These are phyloP conservation scores for Chrysosporium keratinophilum DNA, from an alignment of 2,329 filamentous ascomycete species.

Conservation along the genomic window DNA sequence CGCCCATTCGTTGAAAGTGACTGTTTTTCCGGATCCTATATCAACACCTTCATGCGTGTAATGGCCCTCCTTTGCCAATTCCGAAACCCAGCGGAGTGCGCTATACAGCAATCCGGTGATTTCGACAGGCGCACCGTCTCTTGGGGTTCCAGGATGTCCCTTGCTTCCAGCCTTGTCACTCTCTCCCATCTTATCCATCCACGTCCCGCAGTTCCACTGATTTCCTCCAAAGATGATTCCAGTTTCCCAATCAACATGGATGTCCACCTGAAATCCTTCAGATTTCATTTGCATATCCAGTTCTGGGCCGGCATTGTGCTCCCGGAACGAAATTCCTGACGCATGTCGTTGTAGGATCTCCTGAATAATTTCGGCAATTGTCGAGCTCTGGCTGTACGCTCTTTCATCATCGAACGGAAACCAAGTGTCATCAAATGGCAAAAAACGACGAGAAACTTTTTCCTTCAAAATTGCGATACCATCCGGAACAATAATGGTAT, in stretches of 20 bases:
- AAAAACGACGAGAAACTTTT: slow-evolving; percentile 70
- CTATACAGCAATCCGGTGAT: slow-evolving; percentile 92
- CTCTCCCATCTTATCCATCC: slow-evolving; percentile 99
- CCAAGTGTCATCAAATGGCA: slow-evolving; percentile 94
- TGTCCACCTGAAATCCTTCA: slow-evolving; percentile 83
- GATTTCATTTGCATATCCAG: slow-evolving; percentile 90
- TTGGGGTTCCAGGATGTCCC: slow-evolving; percentile 88
- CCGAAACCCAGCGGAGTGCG: slow-evolving; percentile 66
- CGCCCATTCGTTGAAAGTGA: slow-evolving; percentile 73
- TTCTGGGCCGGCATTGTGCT: slow-evolving; percentile 81
- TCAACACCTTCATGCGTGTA: slow-evolving; percentile 67
- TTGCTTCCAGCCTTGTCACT: slow-evolving; percentile 83
- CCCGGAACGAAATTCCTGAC: slow-evolving; percentile 77
- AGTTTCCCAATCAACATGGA: slow-evolving; percentile 81
- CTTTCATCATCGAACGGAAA: slow-evolving; percentile 70
- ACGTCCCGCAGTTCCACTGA: slow-evolving; percentile 90
- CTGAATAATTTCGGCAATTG: slow-evolving; percentile 80
- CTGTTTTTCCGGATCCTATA: slow-evolving; percentile 48
- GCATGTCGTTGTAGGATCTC: slow-evolving; percentile 90
- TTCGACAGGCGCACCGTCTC: slow-evolving; percentile 89
- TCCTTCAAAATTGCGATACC: slow-evolving; percentile 64
- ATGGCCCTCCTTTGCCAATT: slow-evolving; percentile 55
- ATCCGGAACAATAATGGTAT: slow-evolving; percentile 67
- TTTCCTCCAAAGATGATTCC: slow-evolving; percentile 92
- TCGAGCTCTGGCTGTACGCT: slow-evolving; percentile 75